Base-by-base conservation (phyloP, 768 basidiomycete genomes). In the Pisolithus albus region DNA sequence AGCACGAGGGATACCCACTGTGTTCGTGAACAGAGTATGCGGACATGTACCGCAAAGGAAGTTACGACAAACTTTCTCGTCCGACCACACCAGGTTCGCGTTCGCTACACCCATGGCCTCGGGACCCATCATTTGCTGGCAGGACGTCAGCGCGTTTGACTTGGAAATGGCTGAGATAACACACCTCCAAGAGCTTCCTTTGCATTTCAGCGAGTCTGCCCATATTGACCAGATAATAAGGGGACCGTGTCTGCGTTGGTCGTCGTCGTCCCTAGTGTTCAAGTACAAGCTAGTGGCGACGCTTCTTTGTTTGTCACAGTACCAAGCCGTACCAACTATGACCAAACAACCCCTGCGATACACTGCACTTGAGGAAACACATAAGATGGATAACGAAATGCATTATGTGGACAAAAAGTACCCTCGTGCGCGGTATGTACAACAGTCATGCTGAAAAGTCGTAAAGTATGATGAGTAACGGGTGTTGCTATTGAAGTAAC, bases 101-200 rank as follows among this genome's bases (percentile, higher is more conserved):
- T 90, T 92, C 42, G 89, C 84, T 41, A 93, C 85, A 61, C 96
- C 96, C 92, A 99, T 95, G 18, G 96, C 93, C 73, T 99, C 95
- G 43, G 95, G 89, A n/a, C 92, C 95, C 94, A 97, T 97, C 92
- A 95, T 96, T 94, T 96, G 94, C 94, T 96, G 56, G 54, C 53
- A 19, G 19, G 16, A 32, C 30, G 26, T 56, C 44, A 59, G 39
- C 15, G 46, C 21, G 24, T 34, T 41, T 8, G 24, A 18, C 51
- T 40, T 8, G 50, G 11, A 51, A 45, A 43, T 2, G 18, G 47
- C 37, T 16, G 77, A 69, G 74, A 75, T 76, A 51, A 75, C 70
- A n/a, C 58, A 77, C 80, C 72, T 81, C 76, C 47, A 81, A 67
- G 70, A 97, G 88, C 86, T 92, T 96, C 58, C 93, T 83, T 75